A percentile compares a stretch with the other conserved stretches of the same genome.
Evolutionary conservation across 257 asterid genomes (phyloP).

Genomic region (Euphrasia confusa): DNA sequence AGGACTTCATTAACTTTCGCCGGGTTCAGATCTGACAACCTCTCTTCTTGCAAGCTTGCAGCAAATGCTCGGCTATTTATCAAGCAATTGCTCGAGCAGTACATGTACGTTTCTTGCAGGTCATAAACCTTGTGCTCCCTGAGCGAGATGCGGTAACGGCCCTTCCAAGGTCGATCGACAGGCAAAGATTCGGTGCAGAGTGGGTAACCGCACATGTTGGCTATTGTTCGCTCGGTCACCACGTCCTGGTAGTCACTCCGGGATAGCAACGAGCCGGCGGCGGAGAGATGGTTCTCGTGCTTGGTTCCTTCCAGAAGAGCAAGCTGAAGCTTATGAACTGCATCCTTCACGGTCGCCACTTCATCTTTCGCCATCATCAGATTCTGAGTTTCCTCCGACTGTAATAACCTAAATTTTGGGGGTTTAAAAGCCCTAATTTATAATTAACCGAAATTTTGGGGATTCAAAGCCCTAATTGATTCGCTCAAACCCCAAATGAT

Average conservation of each 20-base stretch:
- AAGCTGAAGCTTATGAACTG: slow-evolving; percentile 69
- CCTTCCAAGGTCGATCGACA: slow-evolving; percentile 61
- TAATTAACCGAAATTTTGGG: too few species aligned
- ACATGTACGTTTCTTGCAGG: slow-evolving; percentile 83
- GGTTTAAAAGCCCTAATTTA: too few species aligned
- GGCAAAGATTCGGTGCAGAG: slow-evolving; percentile 62
- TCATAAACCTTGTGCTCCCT: slow-evolving; percentile 91
- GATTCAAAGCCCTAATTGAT: too few species aligned
- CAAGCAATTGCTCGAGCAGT: slow-evolving; percentile 72
- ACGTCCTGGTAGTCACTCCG: slow-evolving; percentile 67
- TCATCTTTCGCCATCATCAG: slow-evolving; percentile 48
- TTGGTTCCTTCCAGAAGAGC: slow-evolving; percentile 76
- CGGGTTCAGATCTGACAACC: slow-evolving; percentile 46
- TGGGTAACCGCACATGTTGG: slow-evolving; percentile 74
- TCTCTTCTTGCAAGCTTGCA: slow-evolving; percentile 61
- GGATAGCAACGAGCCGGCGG: slow-evolving; percentile 69
- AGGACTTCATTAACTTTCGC: slow-evolving; percentile 52
- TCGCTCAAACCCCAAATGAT: too few species aligned
- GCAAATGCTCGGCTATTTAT: slow-evolving; percentile 66
- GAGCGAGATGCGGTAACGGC: slow-evolving; percentile 71
- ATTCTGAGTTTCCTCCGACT: slow-evolving; percentile 10
- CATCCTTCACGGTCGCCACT: slow-evolving; percentile 50
- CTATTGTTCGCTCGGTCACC: slow-evolving; percentile 78
- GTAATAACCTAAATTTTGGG: too few species aligned
- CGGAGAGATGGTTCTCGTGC: slow-evolving; percentile 49